Evolutionary conservation across 169 alveolate genomes (phyloP).

Genomic region (Plasmodium vinckei): DNA sequence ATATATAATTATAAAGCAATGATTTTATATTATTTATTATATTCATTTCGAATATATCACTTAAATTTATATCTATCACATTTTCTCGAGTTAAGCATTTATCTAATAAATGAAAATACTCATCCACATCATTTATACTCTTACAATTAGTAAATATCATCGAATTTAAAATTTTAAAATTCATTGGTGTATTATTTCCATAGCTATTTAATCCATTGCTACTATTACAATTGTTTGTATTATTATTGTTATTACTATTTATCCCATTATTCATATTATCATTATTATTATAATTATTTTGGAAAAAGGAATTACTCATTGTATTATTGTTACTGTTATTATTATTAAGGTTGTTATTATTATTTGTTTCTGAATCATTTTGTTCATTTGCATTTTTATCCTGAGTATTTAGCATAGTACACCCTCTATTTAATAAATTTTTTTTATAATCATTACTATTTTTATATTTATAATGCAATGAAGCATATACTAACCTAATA

Average conservation of each 20-base stretch:
- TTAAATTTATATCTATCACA: slow-evolving; percentile 62
- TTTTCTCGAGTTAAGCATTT: slow-evolving; percentile 70
- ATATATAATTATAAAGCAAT: slow-evolving; percentile 59
- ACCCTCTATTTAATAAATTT: slow-evolving; percentile 73
- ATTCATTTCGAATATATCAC: slow-evolving; percentile 76
- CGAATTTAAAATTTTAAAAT: slow-evolving; percentile 58
- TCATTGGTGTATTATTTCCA: slow-evolving; percentile 39
- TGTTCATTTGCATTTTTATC: slow-evolving; percentile 63
- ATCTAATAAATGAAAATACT: slow-evolving; percentile 68
- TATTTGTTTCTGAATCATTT: slow-evolving; percentile 21
- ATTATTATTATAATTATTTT: slow-evolving; percentile 11
- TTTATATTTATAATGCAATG: slow-evolving; percentile 73
- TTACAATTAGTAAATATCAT: slow-evolving; percentile 71
- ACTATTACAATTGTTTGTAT: background rate
- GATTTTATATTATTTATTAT: slow-evolving; percentile 47
- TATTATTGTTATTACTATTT: slow-evolving; percentile 4
- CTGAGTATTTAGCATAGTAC: slow-evolving; percentile 51
- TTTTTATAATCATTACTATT: slow-evolving; percentile 66
- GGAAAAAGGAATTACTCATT: background rate
- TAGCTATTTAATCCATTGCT: slow-evolving; percentile 21
- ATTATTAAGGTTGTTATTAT: slow-evolving; percentile 14
- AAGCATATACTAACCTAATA: slow-evolving; percentile 65
- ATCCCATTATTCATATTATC: background rate
- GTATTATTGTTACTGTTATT: background rate
- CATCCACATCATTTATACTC: slow-evolving; percentile 71